Evolutionary conservation across 108 stramenopile species (phyloP), one percentile per base, ranked within the genome.

Genomic region (Fragilariopsis cylindrus): DNA sequence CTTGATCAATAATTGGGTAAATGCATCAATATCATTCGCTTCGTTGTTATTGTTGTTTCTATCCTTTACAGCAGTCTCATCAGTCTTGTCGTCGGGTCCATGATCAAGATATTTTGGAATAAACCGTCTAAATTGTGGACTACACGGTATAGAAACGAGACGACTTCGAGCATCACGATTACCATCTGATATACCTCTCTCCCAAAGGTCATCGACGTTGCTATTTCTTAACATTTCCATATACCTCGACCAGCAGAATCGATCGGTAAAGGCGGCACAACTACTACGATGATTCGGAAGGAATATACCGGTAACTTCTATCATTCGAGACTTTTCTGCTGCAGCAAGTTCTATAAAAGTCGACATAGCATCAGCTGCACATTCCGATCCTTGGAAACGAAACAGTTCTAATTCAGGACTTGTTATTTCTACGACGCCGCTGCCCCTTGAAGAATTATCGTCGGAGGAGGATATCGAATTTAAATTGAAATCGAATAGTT

Each of bases 51-150:
- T 15, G 42, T 11, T 52, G 1, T 19, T 16, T 21, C 48, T 30
- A 5, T 65, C 69, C 2, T 19, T n/a, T 13, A 6, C 19, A 8
- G 16, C 39, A 3, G 53, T 6, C 55, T 69, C 68, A 48, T 77
- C 75, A 15, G 45, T 41, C 30, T 30, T 0, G 30, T 30, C 30
- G 39, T 48, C 56, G 15, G 74, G 60, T 15, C 81, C 71, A 60
- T 96, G 90, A 76, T 96, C 95, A 6, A 96, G 86, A 66, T 91
- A 93, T 60, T 82, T 85, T 39, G 95, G 95, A 58, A 96, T 90
- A 71, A 82, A 88, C 7, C 92, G 82, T 58, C 78, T 84, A 63
- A 96, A 96, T 69, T 92, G 91, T 13, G 95, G 92, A 65, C 75
- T 78, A 71, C 85, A 84, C 8, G 92, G 95, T 41, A 93, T 76